These are phyloP conservation scores for Leucosporidium creatinivorum DNA, from an alignment of 768 basidiomycete genomes.

Conservation along the genomic window DNA sequence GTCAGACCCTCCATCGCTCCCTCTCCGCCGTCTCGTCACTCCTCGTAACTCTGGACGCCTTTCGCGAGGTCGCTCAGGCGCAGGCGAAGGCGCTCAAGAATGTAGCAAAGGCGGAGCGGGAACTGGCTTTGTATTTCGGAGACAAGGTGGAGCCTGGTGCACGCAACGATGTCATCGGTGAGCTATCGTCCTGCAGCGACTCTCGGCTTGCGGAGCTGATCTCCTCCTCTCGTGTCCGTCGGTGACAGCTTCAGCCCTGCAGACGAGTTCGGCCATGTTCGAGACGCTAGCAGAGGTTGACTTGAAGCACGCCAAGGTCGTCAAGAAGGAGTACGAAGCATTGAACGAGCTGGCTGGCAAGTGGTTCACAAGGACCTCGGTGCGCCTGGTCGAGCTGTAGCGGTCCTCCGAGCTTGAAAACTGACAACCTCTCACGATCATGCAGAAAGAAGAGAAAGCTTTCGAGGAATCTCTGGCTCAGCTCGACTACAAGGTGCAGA, in stretches of 20 bases:
- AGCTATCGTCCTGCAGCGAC: neutral
- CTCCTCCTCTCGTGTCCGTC: neutral
- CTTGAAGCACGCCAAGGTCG: constrained; percentile 10
- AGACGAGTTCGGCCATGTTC: constrained; percentile 4
- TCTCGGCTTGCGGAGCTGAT: neutral
- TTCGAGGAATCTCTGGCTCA: constrained; percentile 26
- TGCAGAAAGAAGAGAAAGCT: constrained; percentile 29
- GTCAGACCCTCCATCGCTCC: constrained; percentile 26
- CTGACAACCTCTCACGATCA: too few species aligned
- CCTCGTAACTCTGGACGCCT: constrained; percentile 32
- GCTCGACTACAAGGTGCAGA: constrained; percentile 27
- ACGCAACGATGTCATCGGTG: constrained; percentile 8
- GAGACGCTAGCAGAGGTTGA: constrained; percentile 22
- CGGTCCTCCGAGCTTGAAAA: too few species aligned
- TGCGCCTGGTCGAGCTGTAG: neutral
- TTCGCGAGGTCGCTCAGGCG: constrained; percentile 1
- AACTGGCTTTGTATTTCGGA: constrained; percentile 15
- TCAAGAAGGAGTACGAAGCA: constrained; percentile 31
- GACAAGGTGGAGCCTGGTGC: constrained; percentile 4
- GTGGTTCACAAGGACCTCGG: constrained; percentile 29
- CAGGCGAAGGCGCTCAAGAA: constrained; percentile 21
- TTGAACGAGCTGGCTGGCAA: constrained; percentile 19
- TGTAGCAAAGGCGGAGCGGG: constrained; percentile 16
- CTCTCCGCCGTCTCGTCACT: constrained; percentile 13
- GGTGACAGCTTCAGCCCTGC: constrained; percentile 11